Conservation (phyloP, 2,329 filamentous ascomycete genomes). For the Colletotrichum nymphaeae region DNA sequence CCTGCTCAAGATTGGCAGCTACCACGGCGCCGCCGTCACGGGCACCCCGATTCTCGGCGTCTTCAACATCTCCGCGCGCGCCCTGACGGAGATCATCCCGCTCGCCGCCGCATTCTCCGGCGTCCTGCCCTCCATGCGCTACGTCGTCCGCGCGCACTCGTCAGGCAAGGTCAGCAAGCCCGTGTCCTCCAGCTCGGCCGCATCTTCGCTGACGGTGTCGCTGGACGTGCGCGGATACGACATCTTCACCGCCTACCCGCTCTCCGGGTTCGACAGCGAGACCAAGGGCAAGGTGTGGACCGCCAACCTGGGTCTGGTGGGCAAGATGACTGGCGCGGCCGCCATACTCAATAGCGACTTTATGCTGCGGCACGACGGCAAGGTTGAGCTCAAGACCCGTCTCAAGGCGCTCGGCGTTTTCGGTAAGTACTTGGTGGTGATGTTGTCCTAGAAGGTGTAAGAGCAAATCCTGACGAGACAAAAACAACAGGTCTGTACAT, state of each 20-base stretch:
- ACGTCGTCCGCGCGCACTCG: constrained; percentile 79
- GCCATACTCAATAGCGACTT: constrained; percentile 76
- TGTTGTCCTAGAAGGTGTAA: not conserved
- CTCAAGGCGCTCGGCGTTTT: constrained; percentile 84
- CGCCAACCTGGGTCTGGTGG: constrained; percentile 81
- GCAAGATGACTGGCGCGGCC: constrained; percentile 90
- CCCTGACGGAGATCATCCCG: constrained; percentile 75
- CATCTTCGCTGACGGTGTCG: constrained; percentile 69
- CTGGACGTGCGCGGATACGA: constrained; percentile 79
- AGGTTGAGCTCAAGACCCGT: constrained; percentile 73
- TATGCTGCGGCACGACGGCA: constrained; percentile 64
- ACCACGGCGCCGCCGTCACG: constrained; percentile 72
- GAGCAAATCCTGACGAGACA: not conserved
- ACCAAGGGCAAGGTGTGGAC: constrained; percentile 59
- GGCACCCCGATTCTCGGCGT: constrained; percentile 84
- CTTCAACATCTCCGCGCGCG: constrained; percentile 80
- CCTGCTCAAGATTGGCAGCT: constrained; percentile 83
- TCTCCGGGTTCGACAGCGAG: constrained; percentile 66
- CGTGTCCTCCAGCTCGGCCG: constrained; percentile 54
- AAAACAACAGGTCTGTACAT: constrained; percentile 75
- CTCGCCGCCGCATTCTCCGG: constrained; percentile 79
- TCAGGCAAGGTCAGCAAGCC: constrained; percentile 71
- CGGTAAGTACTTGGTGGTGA: constrained; percentile 57
- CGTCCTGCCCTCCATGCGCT: constrained; percentile 65
- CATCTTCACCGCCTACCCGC: constrained; percentile 80